Base-by-base conservation (phyloP, 495 filamentous ascomycete species). In the Aspergillus carlsbadensis region DNA sequence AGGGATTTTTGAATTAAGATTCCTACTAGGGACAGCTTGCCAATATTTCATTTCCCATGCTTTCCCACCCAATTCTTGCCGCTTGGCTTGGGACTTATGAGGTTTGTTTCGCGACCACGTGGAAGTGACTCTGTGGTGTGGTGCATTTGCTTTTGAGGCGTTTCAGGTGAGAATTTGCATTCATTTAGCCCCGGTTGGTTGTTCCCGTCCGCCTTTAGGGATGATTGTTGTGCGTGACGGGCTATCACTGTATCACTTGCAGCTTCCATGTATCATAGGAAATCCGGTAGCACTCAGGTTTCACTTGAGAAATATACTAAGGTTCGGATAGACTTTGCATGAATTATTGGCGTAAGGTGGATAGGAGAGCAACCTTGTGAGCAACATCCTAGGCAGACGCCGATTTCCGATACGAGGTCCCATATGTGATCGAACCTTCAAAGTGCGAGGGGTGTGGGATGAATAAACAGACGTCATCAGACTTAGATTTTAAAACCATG, bases 1-100 rank as follows among this genome's bases (percentile, higher is more conserved):
- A 98, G 80, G 94, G 94, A 50, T 98, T 98, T 77, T 88, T 98
- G 74, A 98, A 98, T 72, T 98, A 81, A 84, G 47, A 43, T 42
- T 47, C 26, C 40, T 52, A 14, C 14, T 26, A 46, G 37, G 4
- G 21, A 39, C 5, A 6, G 31, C 40, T 14, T 37, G 33, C 31
- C 17, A 15, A 17, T 18, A 35, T 20, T 17, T 6, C 17, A 22
- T 18, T 21, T 53, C 10, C n/a, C n/a, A n/a, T n/a, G n/a, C n/a
- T n/a, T n/a, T n/a, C n/a, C 18, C n/a, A 37, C 15, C 26, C 10
- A 43, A 36, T n/a, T 37, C 11, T 36, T 50, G 34, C 31, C 44
- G 20, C 33, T 31, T 10, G 17, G 13, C 18, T 29, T 41, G 8
- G 10, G 21, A 24, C 15, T 41, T 21, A 22, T 36, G 21, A 21